These are phyloP conservation scores for Penicillium goetzii DNA, from an alignment of 495 filamentous ascomycete genomes.

Conservation along the genomic window DNA sequence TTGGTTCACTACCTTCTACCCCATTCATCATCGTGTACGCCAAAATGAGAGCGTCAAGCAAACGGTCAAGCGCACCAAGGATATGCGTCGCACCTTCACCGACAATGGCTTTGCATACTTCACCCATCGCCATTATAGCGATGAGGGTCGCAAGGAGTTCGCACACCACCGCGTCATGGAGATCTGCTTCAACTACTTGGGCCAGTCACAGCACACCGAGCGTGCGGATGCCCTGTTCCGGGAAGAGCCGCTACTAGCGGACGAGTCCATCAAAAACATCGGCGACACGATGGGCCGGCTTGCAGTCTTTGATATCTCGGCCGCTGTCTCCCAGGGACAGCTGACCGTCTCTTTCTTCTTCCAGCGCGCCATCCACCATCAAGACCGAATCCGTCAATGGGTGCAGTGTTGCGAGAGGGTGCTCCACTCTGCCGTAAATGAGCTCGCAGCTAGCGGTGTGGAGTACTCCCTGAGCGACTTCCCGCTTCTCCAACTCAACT, in stretches of 20 bases:
- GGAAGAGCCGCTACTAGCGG: neutral
- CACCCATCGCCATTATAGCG: neutral
- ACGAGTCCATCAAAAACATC: neutral
- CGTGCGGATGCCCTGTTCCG: neutral
- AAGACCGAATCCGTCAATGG: conserved; percentile 7
- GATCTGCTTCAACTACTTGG: conserved; percentile 8
- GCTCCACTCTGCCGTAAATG: neutral
- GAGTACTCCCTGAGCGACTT: conserved; percentile 9
- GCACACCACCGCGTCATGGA: conserved; percentile 4
- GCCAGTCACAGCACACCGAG: conserved; percentile 5
- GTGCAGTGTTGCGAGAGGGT: neutral
- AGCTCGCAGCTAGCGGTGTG: conserved; percentile 2
- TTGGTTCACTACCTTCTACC: conserved; percentile 56
- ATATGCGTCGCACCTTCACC: neutral
- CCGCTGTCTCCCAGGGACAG: neutral
- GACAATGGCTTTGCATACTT: conserved; percentile 6
- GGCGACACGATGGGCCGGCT: conserved; percentile 13
- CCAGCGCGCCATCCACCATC: conserved; percentile 1
- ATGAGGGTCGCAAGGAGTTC: conserved; percentile 1
- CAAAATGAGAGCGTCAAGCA: neutral
- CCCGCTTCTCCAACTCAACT: neutral
- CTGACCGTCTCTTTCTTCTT: conserved; percentile 2
- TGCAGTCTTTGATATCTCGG: conserved; percentile 7
- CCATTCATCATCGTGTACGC: conserved; percentile 14
- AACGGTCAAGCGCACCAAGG: conserved; percentile 5